phyloP scores from a whole-genome alignment of 176 grass and related monocot species.

The Pharus latifolius region DNA sequence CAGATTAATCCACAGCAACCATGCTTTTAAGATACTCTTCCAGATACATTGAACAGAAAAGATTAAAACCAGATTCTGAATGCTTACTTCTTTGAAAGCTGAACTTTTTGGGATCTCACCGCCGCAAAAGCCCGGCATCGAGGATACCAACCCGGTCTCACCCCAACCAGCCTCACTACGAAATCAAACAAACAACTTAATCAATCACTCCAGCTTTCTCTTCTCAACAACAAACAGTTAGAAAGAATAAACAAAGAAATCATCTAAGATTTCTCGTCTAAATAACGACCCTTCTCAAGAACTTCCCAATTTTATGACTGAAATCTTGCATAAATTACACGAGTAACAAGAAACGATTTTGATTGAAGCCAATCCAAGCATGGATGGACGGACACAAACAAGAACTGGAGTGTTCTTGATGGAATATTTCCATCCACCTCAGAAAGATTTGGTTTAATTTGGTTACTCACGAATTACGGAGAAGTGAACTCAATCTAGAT shows the following conservation, averaged over 20 bases:
- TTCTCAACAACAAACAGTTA: not conserved
- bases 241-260: not conserved
- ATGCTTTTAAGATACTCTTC: not conserved
- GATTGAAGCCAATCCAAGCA: no score
- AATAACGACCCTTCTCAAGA: not conserved
- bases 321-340: no score
- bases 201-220: not conserved
- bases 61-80: not conserved
- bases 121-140: slow-evolving; percentile 24
- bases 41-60: not conserved
- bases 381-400: no score
- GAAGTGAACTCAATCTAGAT: no score
- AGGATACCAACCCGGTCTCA: slow-evolving; percentile 3
- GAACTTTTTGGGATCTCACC: slow-evolving; percentile 45
- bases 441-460: no score
- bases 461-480: no score
- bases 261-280: no score
- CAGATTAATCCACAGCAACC: not conserved
- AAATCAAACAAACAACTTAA: not conserved
- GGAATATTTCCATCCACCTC: no score
- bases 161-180: slow-evolving; percentile 31
- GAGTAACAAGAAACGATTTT: no score
- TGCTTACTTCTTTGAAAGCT: slow-evolving; percentile 66
- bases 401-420: no score
- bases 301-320: not conserved